Base-by-base conservation (phyloP, 2,329 filamentous ascomycete genomes). In the Colletotrichum liaoningense region DNA sequence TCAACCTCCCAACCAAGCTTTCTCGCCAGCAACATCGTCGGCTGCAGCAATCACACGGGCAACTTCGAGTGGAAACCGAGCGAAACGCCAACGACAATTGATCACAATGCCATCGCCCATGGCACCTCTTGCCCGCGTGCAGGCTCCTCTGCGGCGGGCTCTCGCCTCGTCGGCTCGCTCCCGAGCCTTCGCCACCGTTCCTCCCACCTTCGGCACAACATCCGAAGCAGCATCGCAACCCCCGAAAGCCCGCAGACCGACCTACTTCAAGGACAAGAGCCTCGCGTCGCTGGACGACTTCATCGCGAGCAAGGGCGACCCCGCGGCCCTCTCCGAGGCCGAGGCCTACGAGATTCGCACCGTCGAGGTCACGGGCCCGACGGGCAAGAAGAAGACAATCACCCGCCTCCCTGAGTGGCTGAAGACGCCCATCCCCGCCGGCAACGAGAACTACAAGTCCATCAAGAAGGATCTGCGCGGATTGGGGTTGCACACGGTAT, bases 381-480 rank as follows among this genome's bases (percentile, higher is more conserved):
- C 86, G 33, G 90, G 90, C 73, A 89, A 87, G 81, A 90, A 91
- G 81, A 87, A 86, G 76, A 91, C 90, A 77, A 90, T 93, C 78
- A 93, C 91, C 16, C 92, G 97, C 60, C 87, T 99, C 62, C 97
- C 97, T 24, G 90, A 93, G 77, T 99, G 97, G 97, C 90, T 99
- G 75, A 98, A 98, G 88, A 99, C 96, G 26, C 94, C 95, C 1
- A 97, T 99, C 69, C 97, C 97, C 0, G 91, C 91, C 14, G 93
- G 93, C 75, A 93, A 91, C 81, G 84, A 87, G 70, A 97, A 97
- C 85, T 98, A 93, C 87, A 97, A 97, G 86, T 94, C 94, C 80
- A 97, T 99, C 83, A 98, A 98, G 87, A 92, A 93, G 76, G 97
- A 99, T 83, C 86, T 99, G 77, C 91, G 97, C 46, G 97, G 97